Evolutionary conservation across 2,329 filamentous ascomycete species (phyloP).

Genomic region (Paecilomyces formosus): DNA sequence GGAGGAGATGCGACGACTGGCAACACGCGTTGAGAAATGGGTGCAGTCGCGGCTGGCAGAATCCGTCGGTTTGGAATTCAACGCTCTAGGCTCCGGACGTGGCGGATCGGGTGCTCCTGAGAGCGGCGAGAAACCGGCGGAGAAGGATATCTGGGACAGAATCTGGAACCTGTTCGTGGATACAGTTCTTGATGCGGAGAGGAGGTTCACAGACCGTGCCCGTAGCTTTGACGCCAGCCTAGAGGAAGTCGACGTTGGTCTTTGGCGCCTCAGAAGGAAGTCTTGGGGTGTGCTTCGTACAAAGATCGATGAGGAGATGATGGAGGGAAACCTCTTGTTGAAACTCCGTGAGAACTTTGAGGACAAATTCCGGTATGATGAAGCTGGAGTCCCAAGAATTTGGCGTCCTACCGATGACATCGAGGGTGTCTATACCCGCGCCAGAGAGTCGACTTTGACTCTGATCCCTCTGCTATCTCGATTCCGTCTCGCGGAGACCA

Average conservation of each 20-base stretch:
- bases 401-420: constrained; percentile 97
- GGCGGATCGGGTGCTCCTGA: constrained; percentile 76
- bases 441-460: constrained; percentile 82
- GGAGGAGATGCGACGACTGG: constrained; percentile 91
- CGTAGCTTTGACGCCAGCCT: constrained; percentile 88
- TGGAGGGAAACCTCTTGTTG: constrained; percentile 91
- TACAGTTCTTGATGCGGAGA: constrained; percentile 78
- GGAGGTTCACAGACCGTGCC: constrained; percentile 76
- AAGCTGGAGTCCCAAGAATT: constrained; percentile 86
- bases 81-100: constrained; percentile 83
- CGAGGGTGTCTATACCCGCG: constrained; percentile 86
- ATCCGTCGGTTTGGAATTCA: constrained; percentile 87
- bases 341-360: constrained; percentile 98
- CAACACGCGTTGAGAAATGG: constrained; percentile 87
- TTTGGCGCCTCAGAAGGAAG: constrained; percentile 89
- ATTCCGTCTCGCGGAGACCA: constrained; percentile 71
- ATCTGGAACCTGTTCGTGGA: constrained; percentile 82
- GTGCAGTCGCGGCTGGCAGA: constrained; percentile 82
- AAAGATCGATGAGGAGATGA: constrained; percentile 93
- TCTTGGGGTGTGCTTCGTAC: constrained; percentile 86
- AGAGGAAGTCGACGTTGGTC: constrained; percentile 83
- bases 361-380: constrained; percentile 98
- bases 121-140: constrained; percentile 63
- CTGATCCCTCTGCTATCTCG: constrained; percentile 82
- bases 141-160: constrained; percentile 91